Evolutionary conservation across 2,329 filamentous ascomycete species (phyloP), one percentile per base, ranked within the genome.

Genomic region (Ophiosphaerella korrae): DNA sequence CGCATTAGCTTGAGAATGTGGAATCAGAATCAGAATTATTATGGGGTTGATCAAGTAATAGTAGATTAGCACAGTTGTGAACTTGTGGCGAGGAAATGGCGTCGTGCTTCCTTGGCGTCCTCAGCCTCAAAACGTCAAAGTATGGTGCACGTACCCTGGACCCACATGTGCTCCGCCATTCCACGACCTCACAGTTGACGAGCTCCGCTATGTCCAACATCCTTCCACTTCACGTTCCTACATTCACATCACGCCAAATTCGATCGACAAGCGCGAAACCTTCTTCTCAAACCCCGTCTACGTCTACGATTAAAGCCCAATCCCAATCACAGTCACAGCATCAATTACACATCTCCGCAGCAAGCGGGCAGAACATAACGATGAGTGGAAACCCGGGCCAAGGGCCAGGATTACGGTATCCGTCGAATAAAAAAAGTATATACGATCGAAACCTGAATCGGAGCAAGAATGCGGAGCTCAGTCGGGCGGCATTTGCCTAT

Each of bases 381-480:
- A 69, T 69, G 64, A 67, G 61, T 52, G 60, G 60, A 37, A 65
- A 55, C 46, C 47, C 53, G 37, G 57, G 50, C 40, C 63, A 60
- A 57, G 64, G 57, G 44, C 40, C 64, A 11, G 87, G 89, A 23
- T 86, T 99, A 55, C 89, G 92, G 62, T 90, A 95, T 68, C 93
- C 94, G 41, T 90, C 90, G 49, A 96, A 87, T 74, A 91, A 92
- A 78, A 97, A 97, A 79, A 96, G 92, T 59, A 97, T 99, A 78
- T 99, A 97, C 80, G 92, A 97, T 80, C 85, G 94, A 48, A 92
- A 96, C 55, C 81, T 97, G 55, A 97, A 97, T 77, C 89, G 94
- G 58, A 88, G 87, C 65, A 90, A 91, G 73, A 90, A 89, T 64
- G 84, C 89, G 51, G 93, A 97, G 80, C 85, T 95, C 61, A 96